Evolutionary conservation across 345 rosid genomes (phyloP).

Genomic region (Eucalyptus rudis): DNA sequence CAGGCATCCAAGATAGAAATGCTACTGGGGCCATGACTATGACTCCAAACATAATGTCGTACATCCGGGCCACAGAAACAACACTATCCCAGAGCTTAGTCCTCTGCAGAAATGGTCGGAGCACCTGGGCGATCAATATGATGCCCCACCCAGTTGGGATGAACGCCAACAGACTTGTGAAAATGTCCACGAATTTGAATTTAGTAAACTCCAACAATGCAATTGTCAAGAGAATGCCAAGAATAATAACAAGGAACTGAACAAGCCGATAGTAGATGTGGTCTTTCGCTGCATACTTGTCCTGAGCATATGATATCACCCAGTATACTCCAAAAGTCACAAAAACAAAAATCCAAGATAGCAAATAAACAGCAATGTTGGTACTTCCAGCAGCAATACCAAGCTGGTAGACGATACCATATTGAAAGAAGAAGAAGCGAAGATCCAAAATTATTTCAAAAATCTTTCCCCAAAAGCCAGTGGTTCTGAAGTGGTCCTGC

Average conservation of each 20-base stretch:
- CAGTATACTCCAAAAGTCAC: constrained; percentile 45
- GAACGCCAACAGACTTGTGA: constrained; percentile 80
- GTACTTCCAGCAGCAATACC: constrained; percentile 36
- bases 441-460: constrained; percentile 74
- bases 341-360: constrained; percentile 65
- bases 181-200: constrained; percentile 46
- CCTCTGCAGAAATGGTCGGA: constrained; percentile 49
- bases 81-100: constrained; percentile 60
- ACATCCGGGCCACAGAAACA: constrained; percentile 71
- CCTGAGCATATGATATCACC: constrained; percentile 50
- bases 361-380: constrained; percentile 64
- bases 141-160: constrained; percentile 91
- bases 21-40: constrained; percentile 82
- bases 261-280: constrained; percentile 82
- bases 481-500: constrained; percentile 78
- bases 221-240: constrained; percentile 43
- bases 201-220: constrained; percentile 55
- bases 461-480: constrained; percentile 75
- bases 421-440: constrained; percentile 90
- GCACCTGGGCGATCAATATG: constrained; percentile 68
- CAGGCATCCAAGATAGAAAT: constrained; percentile 87
- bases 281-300: constrained; percentile 59
- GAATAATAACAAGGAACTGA: constrained; percentile 63
- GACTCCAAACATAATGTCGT: constrained; percentile 69
- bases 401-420: constrained; percentile 77